Base-by-base conservation (phyloP, 371 early-diverging fungal species). In the Apophysomyces variabilis region DNA sequence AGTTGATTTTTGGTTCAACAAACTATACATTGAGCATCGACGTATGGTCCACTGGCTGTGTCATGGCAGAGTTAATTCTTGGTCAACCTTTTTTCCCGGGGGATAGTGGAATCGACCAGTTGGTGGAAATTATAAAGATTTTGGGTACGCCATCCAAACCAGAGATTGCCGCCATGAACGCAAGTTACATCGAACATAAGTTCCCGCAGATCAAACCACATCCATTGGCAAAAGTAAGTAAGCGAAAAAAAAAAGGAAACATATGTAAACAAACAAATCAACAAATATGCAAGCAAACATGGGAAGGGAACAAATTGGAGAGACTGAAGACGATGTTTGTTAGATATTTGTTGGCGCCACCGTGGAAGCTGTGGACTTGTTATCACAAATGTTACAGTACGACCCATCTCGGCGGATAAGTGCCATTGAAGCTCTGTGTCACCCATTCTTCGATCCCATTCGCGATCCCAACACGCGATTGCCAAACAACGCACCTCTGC, bases 51-150 rank as follows among this genome's bases (percentile, higher is more conserved):
- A 88, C 96, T 3, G 99, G 97, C 46, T 99, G 99, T 74, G 99
- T 99, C 14, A 96, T 99, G 93, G 97, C 97, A 9, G 99, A 99
- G 83, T 80, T 99, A 72, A 92, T 98, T 83, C 84, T 96, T 44
- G 93, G 96, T 21, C 94, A 93, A 78, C 99, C 99, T 7, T 83
- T 99, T 57, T 99, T 99, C 89, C 96, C 98, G 5, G 99, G 99
- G 21, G 99, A 99, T 74, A 96, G 96, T 66, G 98, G 99, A 58
- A 98, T 99, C 64, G 99, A 99, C 80, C 99, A 99, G 80, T 85
- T 99, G 58, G 99, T 99, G 21, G 99, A 99, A 78, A 99, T 99
- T 75, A 99, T 99, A 84, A 98, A 98, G 82, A 94, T 98, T 7
- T 87, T 99, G 41, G 99, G 99, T 39, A 99, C 99, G 12, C 99